Conservation (phyloP, 2,329 filamentous ascomycete genomes). For the Fusarium euwallaceae region DNA sequence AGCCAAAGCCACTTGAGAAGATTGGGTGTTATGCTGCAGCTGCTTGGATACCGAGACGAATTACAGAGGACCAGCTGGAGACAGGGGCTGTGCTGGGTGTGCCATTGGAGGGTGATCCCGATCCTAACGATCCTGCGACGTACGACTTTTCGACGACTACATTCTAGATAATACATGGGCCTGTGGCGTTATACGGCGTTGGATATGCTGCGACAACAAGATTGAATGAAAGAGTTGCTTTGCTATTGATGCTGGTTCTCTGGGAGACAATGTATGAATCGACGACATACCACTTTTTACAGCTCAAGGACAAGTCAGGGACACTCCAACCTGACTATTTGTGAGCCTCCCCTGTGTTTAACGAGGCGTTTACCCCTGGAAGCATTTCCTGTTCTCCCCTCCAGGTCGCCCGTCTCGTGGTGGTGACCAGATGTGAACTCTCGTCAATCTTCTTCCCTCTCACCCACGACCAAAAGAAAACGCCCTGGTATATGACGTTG, state of each 20-base stretch:
- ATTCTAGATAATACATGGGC: background rate
- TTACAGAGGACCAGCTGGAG: background rate
- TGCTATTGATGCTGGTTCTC: background rate
- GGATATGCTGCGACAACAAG: background rate
- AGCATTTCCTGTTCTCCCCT: background rate
- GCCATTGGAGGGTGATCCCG: background rate
- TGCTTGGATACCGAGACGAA: background rate
- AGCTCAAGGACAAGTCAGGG: too few relatives aligned
- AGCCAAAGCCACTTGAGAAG: background rate
- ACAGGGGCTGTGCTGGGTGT: background rate
- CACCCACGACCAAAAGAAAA: background rate
- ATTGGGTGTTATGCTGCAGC: conserved; percentile 6
- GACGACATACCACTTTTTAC: background rate
- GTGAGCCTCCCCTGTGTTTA: background rate
- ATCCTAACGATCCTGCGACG: background rate
- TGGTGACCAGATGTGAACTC: background rate
- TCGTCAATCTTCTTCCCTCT: background rate
- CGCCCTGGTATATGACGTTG: background rate
- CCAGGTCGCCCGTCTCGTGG: background rate
- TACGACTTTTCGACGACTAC: background rate
- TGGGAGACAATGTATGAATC: background rate
- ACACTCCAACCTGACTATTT: too few relatives aligned
- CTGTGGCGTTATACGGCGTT: background rate
- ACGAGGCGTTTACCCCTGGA: background rate
- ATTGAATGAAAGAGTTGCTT: background rate